These are phyloP conservation scores for Leishmania martiniquensis DNA, from an alignment of 208 protist genomes.

Conservation along the genomic window DNA sequence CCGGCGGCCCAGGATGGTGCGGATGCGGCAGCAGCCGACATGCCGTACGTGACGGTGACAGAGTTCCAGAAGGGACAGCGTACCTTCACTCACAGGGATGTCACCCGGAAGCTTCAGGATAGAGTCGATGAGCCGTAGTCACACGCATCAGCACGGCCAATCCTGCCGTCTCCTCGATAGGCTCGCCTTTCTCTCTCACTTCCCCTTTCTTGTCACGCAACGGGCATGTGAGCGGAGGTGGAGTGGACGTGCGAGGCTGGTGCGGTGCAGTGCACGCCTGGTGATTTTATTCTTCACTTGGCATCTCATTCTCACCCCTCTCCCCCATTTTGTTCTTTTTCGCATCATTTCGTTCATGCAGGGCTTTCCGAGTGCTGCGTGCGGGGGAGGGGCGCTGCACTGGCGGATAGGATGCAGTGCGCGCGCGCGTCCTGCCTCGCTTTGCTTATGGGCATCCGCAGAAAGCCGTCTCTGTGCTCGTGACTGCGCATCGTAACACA, in stretches of 20 bases:
- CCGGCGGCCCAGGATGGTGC: background rate
- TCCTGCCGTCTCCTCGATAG: background rate
- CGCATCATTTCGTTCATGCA: too few relatives aligned
- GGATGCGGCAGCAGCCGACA: background rate
- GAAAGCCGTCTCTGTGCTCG: background rate
- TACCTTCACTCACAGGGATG: conserved; percentile 49
- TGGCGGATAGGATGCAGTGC: background rate
- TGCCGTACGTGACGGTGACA: conserved; percentile 43
- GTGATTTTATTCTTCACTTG: background rate
- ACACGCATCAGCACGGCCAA: background rate
- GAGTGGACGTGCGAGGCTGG: background rate
- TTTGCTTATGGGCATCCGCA: background rate
- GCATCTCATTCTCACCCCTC: too few relatives aligned
- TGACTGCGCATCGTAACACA: background rate
- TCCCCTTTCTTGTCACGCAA: background rate
- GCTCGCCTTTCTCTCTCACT: background rate
- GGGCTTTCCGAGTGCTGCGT: too few relatives aligned
- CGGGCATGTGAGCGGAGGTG: background rate
- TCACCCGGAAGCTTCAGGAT: conserved; percentile 25
- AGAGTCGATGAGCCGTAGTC: background rate
- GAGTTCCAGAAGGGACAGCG: conserved; percentile 55
- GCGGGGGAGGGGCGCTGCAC: background rate
- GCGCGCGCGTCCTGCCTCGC: background rate
- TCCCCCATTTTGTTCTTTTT: too few relatives aligned
- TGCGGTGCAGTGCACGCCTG: background rate